phyloP scores from a whole-genome alignment of 495 filamentous ascomycete species.

The Penicillium malachiteum region DNA sequence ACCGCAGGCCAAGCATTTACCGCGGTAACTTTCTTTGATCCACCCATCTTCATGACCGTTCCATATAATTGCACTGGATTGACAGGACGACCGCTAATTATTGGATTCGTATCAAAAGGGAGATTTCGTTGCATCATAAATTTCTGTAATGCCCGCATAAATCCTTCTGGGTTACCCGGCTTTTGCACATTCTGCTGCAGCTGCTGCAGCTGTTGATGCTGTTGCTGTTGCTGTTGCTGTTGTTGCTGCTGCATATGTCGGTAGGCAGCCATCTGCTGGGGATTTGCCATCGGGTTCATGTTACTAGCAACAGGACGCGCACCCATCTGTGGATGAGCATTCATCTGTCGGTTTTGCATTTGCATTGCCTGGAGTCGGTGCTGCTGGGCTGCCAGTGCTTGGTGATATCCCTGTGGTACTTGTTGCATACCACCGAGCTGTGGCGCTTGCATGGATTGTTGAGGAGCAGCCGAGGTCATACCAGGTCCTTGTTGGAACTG shows the following conservation, averaged over 20 bases:
- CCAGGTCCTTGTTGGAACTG: slow-evolving; percentile 50
- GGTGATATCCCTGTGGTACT: slow-evolving; percentile 50
- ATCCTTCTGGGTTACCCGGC: slow-evolving; percentile 61
- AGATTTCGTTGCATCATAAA: slow-evolving; percentile 71
- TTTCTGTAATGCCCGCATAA: slow-evolving; percentile 67
- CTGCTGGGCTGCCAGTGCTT: slow-evolving; percentile 48
- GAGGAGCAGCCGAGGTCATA: slow-evolving; percentile 35
- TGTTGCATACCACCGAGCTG: slow-evolving; percentile 26
- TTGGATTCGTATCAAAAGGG: slow-evolving; percentile 67
- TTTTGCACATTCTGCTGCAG: slow-evolving; percentile 63
- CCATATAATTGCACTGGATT: slow-evolving; percentile 74
- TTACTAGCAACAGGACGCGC: slow-evolving; percentile 37
- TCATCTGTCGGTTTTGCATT: slow-evolving; percentile 66
- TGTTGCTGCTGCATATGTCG: slow-evolving; percentile 57
- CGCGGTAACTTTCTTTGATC: slow-evolving; percentile 69
- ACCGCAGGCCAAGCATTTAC: slow-evolving; percentile 71
- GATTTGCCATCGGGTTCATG: slow-evolving; percentile 48
- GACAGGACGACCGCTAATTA: slow-evolving; percentile 67
- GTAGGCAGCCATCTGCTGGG: slow-evolving; percentile 48
- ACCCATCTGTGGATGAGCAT: slow-evolving; percentile 46
- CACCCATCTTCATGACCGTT: slow-evolving; percentile 71
- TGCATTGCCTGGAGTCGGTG: slow-evolving; percentile 56
- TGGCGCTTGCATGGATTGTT: slow-evolving; percentile 39
- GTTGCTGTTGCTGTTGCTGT: slow-evolving; percentile 53
- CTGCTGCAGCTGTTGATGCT: slow-evolving; percentile 42